These are phyloP conservation scores for Hymenoscyphus linearis DNA, from an alignment of 2,329 filamentous ascomycete genomes.

Conservation along the genomic window DNA sequence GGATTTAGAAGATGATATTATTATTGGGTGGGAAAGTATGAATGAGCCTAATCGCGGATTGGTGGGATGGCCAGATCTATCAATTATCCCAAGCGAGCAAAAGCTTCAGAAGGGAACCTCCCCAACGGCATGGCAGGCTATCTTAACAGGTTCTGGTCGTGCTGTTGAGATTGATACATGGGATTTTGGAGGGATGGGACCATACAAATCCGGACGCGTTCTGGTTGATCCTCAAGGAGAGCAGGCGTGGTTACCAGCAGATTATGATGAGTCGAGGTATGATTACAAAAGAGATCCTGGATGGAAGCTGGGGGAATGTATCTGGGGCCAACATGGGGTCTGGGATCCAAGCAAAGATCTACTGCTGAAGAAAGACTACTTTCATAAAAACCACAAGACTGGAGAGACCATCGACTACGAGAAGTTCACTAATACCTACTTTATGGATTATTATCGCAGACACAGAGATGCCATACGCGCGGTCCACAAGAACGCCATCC, in stretches of 20 bases:
- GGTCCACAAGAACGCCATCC: slow-evolving; percentile 73
- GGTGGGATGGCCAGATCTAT: slow-evolving; percentile 77
- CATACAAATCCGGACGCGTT: slow-evolving; percentile 78
- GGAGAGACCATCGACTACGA: slow-evolving; percentile 73
- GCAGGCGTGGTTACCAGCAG: slow-evolving; percentile 74
- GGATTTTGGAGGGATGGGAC: slow-evolving; percentile 90
- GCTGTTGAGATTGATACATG: slow-evolving; percentile 87
- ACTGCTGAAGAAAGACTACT: slow-evolving; percentile 81
- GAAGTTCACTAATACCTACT: slow-evolving; percentile 86
- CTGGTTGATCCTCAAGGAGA: slow-evolving; percentile 86
- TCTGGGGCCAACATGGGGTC: slow-evolving; percentile 95
- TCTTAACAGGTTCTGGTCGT: slow-evolving; percentile 84
- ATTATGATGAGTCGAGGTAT: slow-evolving; percentile 81
- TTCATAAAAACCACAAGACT: slow-evolving; percentile 69
- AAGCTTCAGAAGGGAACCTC: slow-evolving; percentile 88
- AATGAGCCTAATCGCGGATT: slow-evolving; percentile 93
- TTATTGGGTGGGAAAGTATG: slow-evolving; percentile 93
- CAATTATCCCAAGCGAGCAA: slow-evolving; percentile 76
- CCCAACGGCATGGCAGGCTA: slow-evolving; percentile 90
- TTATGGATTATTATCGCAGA: slow-evolving; percentile 76
- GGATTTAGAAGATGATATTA: slow-evolving; percentile 76
- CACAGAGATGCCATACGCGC: slow-evolving; percentile 70
- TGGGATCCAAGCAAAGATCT: slow-evolving; percentile 81
- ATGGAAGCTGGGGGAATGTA: slow-evolving; percentile 90
- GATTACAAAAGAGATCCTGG: slow-evolving; percentile 81